phyloP scores from a whole-genome alignment of 2,329 filamentous ascomycete species.

The Colletotrichum gloeosporioides region DNA sequence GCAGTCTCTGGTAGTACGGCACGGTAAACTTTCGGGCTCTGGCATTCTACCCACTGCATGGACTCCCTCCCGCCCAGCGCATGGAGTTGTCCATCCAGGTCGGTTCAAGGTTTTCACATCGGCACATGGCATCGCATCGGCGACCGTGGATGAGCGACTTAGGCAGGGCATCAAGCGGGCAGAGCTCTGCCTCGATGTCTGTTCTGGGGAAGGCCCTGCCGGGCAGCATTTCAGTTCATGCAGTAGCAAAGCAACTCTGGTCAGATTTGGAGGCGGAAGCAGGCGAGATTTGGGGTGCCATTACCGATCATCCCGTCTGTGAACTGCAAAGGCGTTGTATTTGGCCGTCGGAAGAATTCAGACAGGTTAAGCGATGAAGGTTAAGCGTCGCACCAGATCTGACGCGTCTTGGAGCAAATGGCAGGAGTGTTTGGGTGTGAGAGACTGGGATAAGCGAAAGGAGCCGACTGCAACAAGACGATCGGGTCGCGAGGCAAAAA shows the following conservation, averaged over 20 bases:
- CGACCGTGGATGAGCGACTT: not conserved
- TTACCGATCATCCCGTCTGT: conserved; percentile 1
- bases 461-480: not conserved
- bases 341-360: not conserved
- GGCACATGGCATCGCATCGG: conserved; percentile 3
- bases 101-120: not conserved
- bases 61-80: not conserved
- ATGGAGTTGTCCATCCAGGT: not conserved
- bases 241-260: not conserved
- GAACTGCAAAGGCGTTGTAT: not conserved
- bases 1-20: not conserved
- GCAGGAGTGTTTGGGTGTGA: not conserved
- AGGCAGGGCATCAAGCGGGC: not conserved
- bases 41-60: not conserved
- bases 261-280: not conserved
- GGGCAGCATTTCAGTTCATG: not conserved
- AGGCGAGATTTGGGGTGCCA: not conserved
- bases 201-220: not conserved
- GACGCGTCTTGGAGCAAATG: not conserved
- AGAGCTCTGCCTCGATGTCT: not conserved
- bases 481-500: not conserved
- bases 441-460: not conserved
- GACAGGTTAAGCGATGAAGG: not conserved
- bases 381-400: not conserved
- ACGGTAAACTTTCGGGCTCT: not conserved